Evolutionary conservation across 2,329 filamentous ascomycete species (phyloP).

Genomic region (Dactylellina haptotyla): DNA sequence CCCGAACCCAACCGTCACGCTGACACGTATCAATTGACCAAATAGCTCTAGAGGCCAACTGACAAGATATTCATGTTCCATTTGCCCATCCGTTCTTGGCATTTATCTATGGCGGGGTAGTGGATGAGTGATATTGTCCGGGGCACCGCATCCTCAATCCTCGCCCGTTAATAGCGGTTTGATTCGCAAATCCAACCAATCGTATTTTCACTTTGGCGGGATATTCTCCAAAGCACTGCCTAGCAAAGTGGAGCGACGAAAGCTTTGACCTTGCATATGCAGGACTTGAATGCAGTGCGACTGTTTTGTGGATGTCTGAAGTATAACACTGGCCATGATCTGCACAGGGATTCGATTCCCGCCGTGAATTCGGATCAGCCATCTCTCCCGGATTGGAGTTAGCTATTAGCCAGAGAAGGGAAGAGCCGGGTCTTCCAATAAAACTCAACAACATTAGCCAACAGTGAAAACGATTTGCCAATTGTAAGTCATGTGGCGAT

Average conservation of each 20-base stretch:
- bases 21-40: neutral
- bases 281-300: constrained; percentile 46
- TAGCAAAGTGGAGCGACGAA: constrained; percentile 36
- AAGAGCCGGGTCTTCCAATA: constrained; percentile 7
- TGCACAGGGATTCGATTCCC: constrained; percentile 44
- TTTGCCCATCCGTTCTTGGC: neutral
- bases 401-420: constrained; percentile 5
- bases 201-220: constrained; percentile 11
- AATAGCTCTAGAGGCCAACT: neutral
- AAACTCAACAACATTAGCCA: neutral
- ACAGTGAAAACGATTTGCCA: constrained; percentile 13
- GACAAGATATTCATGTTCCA: neutral
- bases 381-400: neutral
- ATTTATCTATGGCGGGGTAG: constrained; percentile 31
- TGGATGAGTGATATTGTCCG: constrained; percentile 28
- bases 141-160: constrained; percentile 6
- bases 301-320: constrained; percentile 46
- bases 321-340: constrained; percentile 42
- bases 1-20: no score
- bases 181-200: constrained; percentile 32
- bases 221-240: constrained; percentile 27
- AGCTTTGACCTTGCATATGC: constrained; percentile 54
- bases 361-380: constrained; percentile 17
- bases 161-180: constrained; percentile 11
- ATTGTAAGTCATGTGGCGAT: constrained; percentile 32